Evolutionary conservation across 129 eudicot genomes (phyloP), one percentile per base, ranked within the genome.

Genomic region (Tagetes erecta): DNA sequence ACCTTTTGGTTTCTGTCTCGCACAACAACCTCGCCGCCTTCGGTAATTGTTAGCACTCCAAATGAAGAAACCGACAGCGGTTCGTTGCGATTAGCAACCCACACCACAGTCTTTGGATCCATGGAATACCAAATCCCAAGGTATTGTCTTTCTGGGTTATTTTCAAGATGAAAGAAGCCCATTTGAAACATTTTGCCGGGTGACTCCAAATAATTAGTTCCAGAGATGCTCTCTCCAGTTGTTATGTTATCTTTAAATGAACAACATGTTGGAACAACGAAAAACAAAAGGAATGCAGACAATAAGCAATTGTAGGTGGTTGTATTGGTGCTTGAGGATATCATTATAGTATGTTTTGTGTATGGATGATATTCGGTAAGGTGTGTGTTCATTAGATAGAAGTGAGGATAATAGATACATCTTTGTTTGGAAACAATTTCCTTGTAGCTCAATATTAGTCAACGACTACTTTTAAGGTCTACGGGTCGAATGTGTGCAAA

Each of bases 31-130:
- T 75, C 67, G 12, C 87, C 87, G 36, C 75, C 84, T 14, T 70
- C 75, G 41, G 78, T 20, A 41, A 83, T 30, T 2, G 55, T 52
- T 66, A 79, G 39, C 60, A 58, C 38, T 37, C 76, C 87, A 0
- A 59, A 27, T 12, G 70, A 69, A 62, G 52, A n/a, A 0, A 41
- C 30, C 0, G 1, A 44, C 27, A 78, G 8, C 1, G 96, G 89
- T 0, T 30, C 1, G 36, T 76, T 72, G 37, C 95, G 83, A 59
- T 86, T 88, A 10, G 84, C 93, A 35, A 87, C 93, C 89, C 93
- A 85, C 20, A 84, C 85, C 3, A 80, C 70, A 0, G 89, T 80
- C 51, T 34, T 44, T 2, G 45, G 67, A 53, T 72, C 76, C 3
- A 70, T 14, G 1, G 42, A 1, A 34, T 85, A 85, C 93, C 89